Evolutionary conservation across 148 eudicot genomes (phyloP).

Genomic region (Nepenthes gracilis): DNA sequence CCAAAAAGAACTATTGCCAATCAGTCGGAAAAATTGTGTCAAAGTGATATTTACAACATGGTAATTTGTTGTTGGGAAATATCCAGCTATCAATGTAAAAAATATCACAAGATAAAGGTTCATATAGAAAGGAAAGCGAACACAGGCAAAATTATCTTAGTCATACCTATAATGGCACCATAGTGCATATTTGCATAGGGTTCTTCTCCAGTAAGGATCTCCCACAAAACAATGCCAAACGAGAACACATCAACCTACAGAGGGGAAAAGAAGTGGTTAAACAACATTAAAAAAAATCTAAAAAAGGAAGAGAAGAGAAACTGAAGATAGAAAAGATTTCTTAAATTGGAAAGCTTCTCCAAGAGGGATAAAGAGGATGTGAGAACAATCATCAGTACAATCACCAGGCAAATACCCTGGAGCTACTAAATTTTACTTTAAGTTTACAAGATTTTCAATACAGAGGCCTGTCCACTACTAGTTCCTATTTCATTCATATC

Average conservation of each 20-base stretch:
- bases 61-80: too few relatives aligned
- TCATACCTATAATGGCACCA: conserved; percentile 89
- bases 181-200: conserved; percentile 99
- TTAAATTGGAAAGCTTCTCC: background rate
- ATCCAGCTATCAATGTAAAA: too few relatives aligned
- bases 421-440: too few relatives aligned
- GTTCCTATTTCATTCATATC: background rate
- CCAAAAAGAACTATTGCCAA: too few relatives aligned
- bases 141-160: background rate
- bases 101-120: too few relatives aligned
- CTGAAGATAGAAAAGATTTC: background rate
- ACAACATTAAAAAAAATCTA: background rate
- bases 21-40: too few relatives aligned
- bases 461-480: background rate
- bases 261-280: conserved; percentile 3
- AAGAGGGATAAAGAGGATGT: too few relatives aligned
- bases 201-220: conserved; percentile 98
- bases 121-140: too few relatives aligned
- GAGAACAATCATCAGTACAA: too few relatives aligned
- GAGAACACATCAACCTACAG: conserved; percentile 94
- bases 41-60: too few relatives aligned
- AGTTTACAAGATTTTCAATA: too few relatives aligned
- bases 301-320: background rate
- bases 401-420: too few relatives aligned
- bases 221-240: conserved; percentile 98